Evolutionary conservation across 176 grass and related monocot genomes (phyloP), one percentile per base, ranked within the genome.

Genomic region (Tuctoria greenei): DNA sequence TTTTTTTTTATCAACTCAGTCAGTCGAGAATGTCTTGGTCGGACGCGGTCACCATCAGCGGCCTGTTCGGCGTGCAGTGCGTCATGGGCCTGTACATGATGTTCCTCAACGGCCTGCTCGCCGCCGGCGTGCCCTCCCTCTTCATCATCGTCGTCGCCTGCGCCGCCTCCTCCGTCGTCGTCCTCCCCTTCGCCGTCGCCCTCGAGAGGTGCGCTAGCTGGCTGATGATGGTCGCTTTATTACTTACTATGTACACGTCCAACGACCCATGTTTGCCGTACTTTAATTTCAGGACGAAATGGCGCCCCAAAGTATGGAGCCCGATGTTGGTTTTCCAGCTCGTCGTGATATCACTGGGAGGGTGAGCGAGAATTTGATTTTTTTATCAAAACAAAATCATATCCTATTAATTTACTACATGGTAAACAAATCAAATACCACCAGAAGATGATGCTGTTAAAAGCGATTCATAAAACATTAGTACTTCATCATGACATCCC

Each of bases 121-220:
- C 67, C 24, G 61, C 74, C 56, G 89, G 85, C 54, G 73, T 85
- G 37, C 37, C 73, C 1, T 81, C 85, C 6, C 74, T 91, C 51
- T 84, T 91, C 78, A 54, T 91, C 73, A 67, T 85, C 61, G 56
- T 61, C 73, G 79, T 91, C 54, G 81, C 73, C 9, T 74, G 77
- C 73, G 71, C 86, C 23, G 68, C 66, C 5, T 78, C 85, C 54
- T 75, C 85, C 45, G 1, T 54, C 63, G 9, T 82, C 68, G 40
- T 87, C 56, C 78, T 91, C 38, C 85, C 85, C 28, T 78, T 87
- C 73, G 81, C 85, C 44, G 11, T 82, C 17, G 77, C 66, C 2
- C 38, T 87, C n/a, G 89, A 91, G 77, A 87, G 31, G 86, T 88
- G 34, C 15, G 46, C 31, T n/a, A n/a, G n/a, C n/a, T n/a, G n/a